Conservation (phyloP, 2,329 filamentous ascomycete genomes). For the Clonostachys solani region DNA sequence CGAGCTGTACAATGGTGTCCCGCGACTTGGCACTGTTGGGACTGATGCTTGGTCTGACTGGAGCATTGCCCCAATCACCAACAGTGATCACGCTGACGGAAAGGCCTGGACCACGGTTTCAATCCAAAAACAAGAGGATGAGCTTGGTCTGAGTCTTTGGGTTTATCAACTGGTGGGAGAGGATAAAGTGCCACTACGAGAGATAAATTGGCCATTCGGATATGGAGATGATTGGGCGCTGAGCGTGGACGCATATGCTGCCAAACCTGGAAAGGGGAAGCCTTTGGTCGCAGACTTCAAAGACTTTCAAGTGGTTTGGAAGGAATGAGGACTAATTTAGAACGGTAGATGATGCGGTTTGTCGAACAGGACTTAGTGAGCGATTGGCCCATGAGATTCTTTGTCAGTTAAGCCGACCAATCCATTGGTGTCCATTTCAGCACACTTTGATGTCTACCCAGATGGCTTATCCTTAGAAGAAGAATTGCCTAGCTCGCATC, state of each 20-base stretch:
- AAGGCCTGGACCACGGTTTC: constrained; percentile 11
- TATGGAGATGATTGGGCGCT: constrained; percentile 1
- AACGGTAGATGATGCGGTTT: no score
- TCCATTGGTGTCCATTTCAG: no score
- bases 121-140: constrained; percentile 46
- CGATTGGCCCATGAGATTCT: no score
- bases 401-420: no score
- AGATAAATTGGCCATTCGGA: constrained; percentile 37
- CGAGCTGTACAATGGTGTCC: constrained; percentile 56
- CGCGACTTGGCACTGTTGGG: constrained; percentile 60
- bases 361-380: no score
- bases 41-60: constrained; percentile 68
- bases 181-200: constrained; percentile 1
- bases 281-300: constrained; percentile 5
- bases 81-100: constrained; percentile 1
- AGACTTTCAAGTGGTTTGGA: constrained; percentile 45
- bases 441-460: no score
- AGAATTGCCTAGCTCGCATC: no score
- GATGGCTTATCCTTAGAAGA: no score
- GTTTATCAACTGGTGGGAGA: constrained; percentile 14
- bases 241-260: constrained; percentile 2
- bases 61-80: constrained; percentile 41
- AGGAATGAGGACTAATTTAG: background rate
- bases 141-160: constrained; percentile 21
- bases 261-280: constrained; percentile 1